Percentiles rank a stretch among this genome's conserved stretches.
phyloP scores from a whole-genome alignment of 306 rosid species.

The Alnus rubra region DNA sequence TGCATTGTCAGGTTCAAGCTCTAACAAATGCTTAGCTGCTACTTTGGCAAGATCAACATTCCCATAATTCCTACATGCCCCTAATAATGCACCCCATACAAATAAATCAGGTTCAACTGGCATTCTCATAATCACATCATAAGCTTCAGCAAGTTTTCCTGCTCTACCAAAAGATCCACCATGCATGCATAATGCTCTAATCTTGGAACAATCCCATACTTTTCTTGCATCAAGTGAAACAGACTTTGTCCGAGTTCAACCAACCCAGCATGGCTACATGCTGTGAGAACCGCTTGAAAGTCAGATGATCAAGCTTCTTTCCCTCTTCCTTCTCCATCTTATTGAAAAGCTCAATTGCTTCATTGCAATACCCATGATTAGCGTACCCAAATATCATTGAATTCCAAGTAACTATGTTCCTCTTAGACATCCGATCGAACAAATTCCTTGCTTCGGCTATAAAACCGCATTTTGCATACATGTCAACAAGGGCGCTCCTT shows the following conservation, averaged over 20 bases:
- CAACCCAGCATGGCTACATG: no score
- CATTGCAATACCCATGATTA: conserved; percentile 20
- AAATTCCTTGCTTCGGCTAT: conserved; percentile 50
- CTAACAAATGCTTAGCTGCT: conserved; percentile 54
- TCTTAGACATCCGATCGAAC: no score
- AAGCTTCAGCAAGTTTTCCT: conserved; percentile 58
- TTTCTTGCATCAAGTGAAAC: conserved; percentile 40
- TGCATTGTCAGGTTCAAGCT: conserved; percentile 65
- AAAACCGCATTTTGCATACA: no score
- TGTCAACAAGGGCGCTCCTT: conserved; percentile 59
- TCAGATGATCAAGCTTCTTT: conserved; percentile 52
- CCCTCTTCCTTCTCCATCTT: no score
- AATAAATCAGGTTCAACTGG: conserved; percentile 73
- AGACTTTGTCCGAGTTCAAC: no score
- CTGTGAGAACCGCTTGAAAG: conserved; percentile 6
- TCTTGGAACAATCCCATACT: conserved; percentile 57
- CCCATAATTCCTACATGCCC: conserved; percentile 79
- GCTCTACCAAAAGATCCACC: conserved; percentile 81
- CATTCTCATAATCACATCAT: conserved; percentile 60
- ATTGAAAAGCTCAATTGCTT: no score
- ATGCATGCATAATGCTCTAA: conserved; percentile 82
- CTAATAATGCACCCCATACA: conserved; percentile 91
- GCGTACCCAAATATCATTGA: conserved; percentile 61
- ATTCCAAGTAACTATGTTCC: no score
- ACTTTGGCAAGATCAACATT: conserved; percentile 64